A percentile compares a stretch with the other conserved stretches of the same genome.
phyloP scores from a whole-genome alignment of 2,329 filamentous ascomycete genomes.

The Chrysosphaeria jannelii region DNA sequence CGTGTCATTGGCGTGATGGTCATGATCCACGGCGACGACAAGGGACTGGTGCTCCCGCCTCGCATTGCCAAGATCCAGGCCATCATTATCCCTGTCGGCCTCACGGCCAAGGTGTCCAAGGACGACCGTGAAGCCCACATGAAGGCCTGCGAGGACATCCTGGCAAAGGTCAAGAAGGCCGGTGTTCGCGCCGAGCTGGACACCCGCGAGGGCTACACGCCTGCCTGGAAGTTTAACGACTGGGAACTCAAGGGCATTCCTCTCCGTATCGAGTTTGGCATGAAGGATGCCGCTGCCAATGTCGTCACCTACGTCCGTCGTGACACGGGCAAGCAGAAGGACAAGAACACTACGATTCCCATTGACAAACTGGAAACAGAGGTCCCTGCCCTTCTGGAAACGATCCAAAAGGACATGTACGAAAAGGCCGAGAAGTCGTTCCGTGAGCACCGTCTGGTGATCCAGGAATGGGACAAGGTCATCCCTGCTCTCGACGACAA shows the following conservation, averaged over 20 bases:
- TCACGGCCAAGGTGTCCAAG: conserved; percentile 60
- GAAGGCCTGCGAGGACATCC: conserved; percentile 43
- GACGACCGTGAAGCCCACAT: conserved; percentile 53
- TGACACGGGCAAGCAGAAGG: conserved; percentile 56
- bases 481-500: conserved; percentile 69
- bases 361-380: conserved; percentile 42
- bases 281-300: conserved; percentile 67
- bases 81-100: conserved; percentile 71
- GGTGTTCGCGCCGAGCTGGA: conserved; percentile 59
- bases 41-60: conserved; percentile 77
- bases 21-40: conserved; percentile 91
- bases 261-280: conserved; percentile 79
- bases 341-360: conserved; percentile 54
- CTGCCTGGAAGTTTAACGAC: conserved; percentile 96
- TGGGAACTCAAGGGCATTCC: conserved; percentile 95
- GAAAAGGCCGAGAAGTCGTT: conserved; percentile 48
- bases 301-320: conserved; percentile 67
- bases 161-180: conserved; percentile 34
- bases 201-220: conserved; percentile 68
- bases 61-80: conserved; percentile 65
- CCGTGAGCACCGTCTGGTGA: conserved; percentile 46
- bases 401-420: conserved; percentile 64
- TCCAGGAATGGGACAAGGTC: conserved; percentile 77
- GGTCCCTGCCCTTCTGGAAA: conserved; percentile 58
- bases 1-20: conserved; percentile 97